Percentiles rank a stretch among this genome's conserved stretches.
Evolutionary conservation across 1,139 yeast species (phyloP).

Genomic region (Diutina pseudorugosa): DNA sequence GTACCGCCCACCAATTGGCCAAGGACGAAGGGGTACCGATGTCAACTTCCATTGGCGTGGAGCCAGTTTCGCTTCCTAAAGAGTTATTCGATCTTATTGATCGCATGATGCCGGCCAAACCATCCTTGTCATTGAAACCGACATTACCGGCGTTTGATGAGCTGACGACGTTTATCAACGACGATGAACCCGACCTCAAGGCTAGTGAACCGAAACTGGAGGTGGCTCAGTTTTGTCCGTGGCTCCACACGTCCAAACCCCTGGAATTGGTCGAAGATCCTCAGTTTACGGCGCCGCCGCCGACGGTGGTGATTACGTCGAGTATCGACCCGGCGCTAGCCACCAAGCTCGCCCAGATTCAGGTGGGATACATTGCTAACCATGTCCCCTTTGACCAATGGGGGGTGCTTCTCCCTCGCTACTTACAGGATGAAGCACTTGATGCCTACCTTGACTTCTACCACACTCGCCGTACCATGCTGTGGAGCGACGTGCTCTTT

Average conservation of each 20-base stretch:
- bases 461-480: neutral
- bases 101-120: neutral
- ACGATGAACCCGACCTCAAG: neutral
- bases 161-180: neutral
- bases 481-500: neutral
- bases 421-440: neutral
- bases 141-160: neutral
- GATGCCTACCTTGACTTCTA: constrained; percentile 4
- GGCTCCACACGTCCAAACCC: neutral
- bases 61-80: neutral
- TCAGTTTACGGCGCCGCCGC: neutral
- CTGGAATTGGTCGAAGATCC: neutral
- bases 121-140: neutral
- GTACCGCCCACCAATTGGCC: neutral
- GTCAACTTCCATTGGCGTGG: neutral
- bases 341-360: neutral
- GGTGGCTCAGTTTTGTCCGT: neutral
- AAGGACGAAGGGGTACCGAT: neutral
- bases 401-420: neutral
- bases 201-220: neutral
- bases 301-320: neutral
- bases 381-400: neutral
- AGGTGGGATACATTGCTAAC: neutral
- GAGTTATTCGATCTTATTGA: neutral
- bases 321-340: neutral